Conservation (phyloP, 371 early-diverging fungal genomes). For the Parasitella parasitica region DNA sequence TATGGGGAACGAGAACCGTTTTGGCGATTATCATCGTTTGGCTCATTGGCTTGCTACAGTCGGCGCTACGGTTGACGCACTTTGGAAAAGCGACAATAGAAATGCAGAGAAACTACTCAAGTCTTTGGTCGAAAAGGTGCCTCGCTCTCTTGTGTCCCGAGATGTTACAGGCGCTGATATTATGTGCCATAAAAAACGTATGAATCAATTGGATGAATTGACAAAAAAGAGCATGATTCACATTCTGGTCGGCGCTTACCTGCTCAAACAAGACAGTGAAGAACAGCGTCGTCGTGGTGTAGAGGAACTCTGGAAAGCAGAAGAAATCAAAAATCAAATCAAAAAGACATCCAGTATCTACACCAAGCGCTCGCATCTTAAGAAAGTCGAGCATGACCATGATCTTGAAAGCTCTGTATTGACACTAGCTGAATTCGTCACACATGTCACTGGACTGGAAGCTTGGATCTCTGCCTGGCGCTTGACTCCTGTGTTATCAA, state of each 20-base stretch:
- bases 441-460: slow-evolving; percentile 35
- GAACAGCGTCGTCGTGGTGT: slow-evolving; percentile 20
- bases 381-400: not conserved
- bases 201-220: slow-evolving; percentile 24
- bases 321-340: slow-evolving; percentile 13
- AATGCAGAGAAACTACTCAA: slow-evolving; percentile 21
- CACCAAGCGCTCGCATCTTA: not conserved
- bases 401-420: slow-evolving; percentile 38
- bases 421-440: slow-evolving; percentile 44
- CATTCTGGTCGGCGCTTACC: slow-evolving; percentile 20
- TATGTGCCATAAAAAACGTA: slow-evolving; percentile 17
- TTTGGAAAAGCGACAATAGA: slow-evolving; percentile 32
- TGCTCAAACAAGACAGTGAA: slow-evolving; percentile 12
- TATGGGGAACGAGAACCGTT: not conserved
- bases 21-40: slow-evolving; percentile 24
- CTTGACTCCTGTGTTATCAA: slow-evolving; percentile 6
- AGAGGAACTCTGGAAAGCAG: slow-evolving; percentile 29
- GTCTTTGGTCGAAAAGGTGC: slow-evolving; percentile 13
- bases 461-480: slow-evolving; percentile 44
- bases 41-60: slow-evolving; percentile 39
- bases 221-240: slow-evolving; percentile 24
- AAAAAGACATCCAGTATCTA: slow-evolving; percentile 8
- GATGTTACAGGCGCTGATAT: slow-evolving; percentile 10
- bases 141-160: slow-evolving; percentile 23
- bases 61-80: slow-evolving; percentile 38